Conservation (phyloP, 495 filamentous ascomycete species). For the Sphaerosporella brunnea region DNA sequence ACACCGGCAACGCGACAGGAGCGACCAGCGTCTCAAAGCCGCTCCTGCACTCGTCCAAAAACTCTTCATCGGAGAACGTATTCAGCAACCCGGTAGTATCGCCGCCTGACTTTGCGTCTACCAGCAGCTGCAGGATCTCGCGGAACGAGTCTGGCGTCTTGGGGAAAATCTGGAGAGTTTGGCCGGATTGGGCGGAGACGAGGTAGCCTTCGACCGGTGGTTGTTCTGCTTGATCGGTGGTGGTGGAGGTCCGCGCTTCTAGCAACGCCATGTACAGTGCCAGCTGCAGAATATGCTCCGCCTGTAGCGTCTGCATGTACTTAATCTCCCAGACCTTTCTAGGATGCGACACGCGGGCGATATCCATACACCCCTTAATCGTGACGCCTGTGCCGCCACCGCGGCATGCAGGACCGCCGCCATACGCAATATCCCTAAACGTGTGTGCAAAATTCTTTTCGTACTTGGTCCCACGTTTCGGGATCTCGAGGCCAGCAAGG, state of each 20-base stretch:
- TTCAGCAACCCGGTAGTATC: too few species aligned
- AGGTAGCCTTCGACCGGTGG: neutral
- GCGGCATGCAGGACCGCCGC: neutral
- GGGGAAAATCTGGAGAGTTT: neutral
- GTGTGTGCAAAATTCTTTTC: neutral
- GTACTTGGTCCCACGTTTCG: neutral
- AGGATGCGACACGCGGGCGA: too few species aligned
- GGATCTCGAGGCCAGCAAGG: neutral
- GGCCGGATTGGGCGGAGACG: neutral
- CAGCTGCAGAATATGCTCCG: conserved; percentile 1
- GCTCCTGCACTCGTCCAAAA: too few species aligned
- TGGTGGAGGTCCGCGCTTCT: neutral
- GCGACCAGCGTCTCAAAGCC: too few species aligned
- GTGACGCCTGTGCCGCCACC: neutral
- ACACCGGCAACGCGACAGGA: too few species aligned
- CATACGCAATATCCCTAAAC: neutral
- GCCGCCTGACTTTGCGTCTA: too few species aligned
- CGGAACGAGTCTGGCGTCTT: neutral
- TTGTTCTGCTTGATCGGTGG: too few species aligned
- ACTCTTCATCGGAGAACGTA: too few species aligned
- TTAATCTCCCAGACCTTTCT: conserved; percentile 5
- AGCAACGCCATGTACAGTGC: conserved; percentile 4
- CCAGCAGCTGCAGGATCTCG: neutral
- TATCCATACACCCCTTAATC: neutral
- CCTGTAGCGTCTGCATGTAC: neutral